These are phyloP conservation scores for Boletus vinaceobasis DNA, from an alignment of 768 basidiomycete species.

Conservation along the genomic window DNA sequence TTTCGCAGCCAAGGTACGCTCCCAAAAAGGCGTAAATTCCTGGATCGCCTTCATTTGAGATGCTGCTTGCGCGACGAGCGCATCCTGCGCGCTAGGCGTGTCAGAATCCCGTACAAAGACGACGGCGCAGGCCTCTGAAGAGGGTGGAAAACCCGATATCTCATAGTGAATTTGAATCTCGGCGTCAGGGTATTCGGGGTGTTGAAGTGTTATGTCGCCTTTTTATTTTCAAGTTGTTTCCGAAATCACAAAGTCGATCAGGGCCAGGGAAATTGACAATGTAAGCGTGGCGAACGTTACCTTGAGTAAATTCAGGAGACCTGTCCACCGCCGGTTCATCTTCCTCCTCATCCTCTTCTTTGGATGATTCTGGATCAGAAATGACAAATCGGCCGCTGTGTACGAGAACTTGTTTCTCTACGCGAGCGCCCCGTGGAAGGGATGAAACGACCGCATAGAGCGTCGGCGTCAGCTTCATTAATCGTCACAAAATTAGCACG, in stretches of 20 bases:
- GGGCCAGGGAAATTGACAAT: background rate
- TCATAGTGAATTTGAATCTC: slow-evolving; percentile 42
- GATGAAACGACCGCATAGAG: slow-evolving; percentile 61
- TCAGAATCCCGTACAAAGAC: slow-evolving; percentile 40
- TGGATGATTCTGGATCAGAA: slow-evolving; percentile 22
- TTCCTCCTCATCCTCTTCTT: slow-evolving; percentile 37
- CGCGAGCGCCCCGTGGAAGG: slow-evolving; percentile 65
- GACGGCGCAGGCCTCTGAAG: slow-evolving; percentile 40
- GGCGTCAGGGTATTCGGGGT: slow-evolving; percentile 1
- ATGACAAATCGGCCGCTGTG: slow-evolving; percentile 62
- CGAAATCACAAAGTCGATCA: background rate
- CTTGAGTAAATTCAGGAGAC: slow-evolving; percentile 39
- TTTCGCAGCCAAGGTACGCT: slow-evolving; percentile 23
- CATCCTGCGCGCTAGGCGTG: slow-evolving; percentile 1
- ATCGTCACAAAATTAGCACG: background rate
- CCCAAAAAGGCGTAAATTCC: slow-evolving; percentile 19
- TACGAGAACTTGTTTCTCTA: slow-evolving; percentile 74
- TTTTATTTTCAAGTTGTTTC: background rate
- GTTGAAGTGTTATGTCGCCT: slow-evolving; percentile 14
- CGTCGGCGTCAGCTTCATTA: slow-evolving; percentile 32
- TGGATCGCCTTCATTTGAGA: slow-evolving; percentile 12
- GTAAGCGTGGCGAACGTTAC: slow-evolving; percentile 27
- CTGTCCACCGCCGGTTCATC: slow-evolving; percentile 34
- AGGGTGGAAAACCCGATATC: slow-evolving; percentile 41
- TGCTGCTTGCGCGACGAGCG: slow-evolving; percentile 9